phyloP scores from a whole-genome alignment of 352 stramenopile genomes.

The Phytophthora capsici region DNA sequence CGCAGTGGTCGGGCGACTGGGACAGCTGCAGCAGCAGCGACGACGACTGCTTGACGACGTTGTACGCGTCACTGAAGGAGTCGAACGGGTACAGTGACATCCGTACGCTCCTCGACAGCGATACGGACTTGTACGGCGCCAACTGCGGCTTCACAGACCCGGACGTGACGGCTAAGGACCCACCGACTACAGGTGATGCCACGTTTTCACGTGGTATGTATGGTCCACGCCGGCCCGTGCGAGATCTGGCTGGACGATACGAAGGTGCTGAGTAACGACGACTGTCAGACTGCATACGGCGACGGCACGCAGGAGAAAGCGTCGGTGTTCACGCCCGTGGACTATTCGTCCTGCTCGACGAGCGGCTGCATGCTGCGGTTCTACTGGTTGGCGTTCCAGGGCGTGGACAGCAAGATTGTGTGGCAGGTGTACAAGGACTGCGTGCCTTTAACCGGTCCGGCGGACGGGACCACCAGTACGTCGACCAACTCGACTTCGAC shows the following conservation, averaged over 20 bases:
- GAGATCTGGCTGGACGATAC: constrained; percentile 42
- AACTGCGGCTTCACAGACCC: constrained; percentile 39
- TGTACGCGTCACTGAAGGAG: constrained; percentile 22
- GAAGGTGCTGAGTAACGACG: constrained; percentile 39
- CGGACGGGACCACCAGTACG: constrained; percentile 21
- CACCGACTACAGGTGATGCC: constrained; percentile 27
- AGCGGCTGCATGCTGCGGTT: constrained; percentile 40
- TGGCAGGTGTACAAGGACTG: constrained; percentile 51
- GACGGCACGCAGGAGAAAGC: constrained; percentile 29
- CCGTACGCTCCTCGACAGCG: constrained; percentile 27
- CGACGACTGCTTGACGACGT: constrained; percentile 5
- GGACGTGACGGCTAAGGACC: constrained; percentile 18
- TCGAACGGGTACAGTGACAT: constrained; percentile 30
- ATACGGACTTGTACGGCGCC: constrained; percentile 28
- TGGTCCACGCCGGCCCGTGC: constrained; percentile 33
- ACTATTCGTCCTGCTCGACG: constrained; percentile 40
- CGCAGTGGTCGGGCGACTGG: constrained; percentile 37
- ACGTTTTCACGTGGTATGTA: constrained; percentile 45
- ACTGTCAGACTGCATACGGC: constrained; percentile 35
- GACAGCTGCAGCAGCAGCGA: constrained; percentile 19
- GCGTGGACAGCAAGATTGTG: constrained; percentile 25
- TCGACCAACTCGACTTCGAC: constrained; percentile 26
- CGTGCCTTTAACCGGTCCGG: constrained; percentile 32
- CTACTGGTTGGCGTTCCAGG: constrained; percentile 41
- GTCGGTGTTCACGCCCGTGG: constrained; percentile 38